A percentile compares a stretch with the other conserved stretches of the same genome.
Conservation (phyloP, 1,139 yeast genomes). For the Yamadazyma siamensis region DNA sequence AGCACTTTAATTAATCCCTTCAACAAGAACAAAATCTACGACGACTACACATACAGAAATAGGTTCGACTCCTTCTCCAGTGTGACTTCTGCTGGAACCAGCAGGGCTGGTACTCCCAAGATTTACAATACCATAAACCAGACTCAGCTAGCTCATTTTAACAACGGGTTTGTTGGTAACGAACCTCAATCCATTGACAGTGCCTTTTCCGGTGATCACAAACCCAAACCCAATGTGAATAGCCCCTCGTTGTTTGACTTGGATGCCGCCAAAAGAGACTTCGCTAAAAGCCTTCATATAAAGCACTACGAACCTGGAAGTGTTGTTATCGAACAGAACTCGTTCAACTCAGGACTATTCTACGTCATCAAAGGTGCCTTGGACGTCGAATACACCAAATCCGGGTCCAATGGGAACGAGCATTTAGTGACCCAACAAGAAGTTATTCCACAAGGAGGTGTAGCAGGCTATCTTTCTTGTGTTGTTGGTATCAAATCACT, state of each 20-base stretch:
- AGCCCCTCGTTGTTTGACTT: constrained; percentile 11
- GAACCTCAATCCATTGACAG: constrained; percentile 6
- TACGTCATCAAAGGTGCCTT: constrained; percentile 77
- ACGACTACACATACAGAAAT: constrained; percentile 17
- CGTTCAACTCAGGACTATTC: constrained; percentile 68
- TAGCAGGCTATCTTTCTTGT: constrained; percentile 85
- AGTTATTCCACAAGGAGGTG: constrained; percentile 70
- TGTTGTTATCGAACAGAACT: constrained; percentile 59
- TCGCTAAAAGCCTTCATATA: constrained; percentile 61
- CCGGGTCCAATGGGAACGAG: constrained; percentile 16
- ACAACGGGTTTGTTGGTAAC: constrained; percentile 4
- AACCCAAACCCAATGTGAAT: constrained; percentile 7
- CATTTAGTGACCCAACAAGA: constrained; percentile 34
- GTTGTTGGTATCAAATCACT: constrained; percentile 78
- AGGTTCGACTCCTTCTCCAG: constrained; percentile 20
- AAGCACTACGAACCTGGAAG: constrained; percentile 53
- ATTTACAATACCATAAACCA: constrained; percentile 29
- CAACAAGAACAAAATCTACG: constrained; percentile 17
- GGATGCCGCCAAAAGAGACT: constrained; percentile 49
- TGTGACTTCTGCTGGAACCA: constrained; percentile 12
- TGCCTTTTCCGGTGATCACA: constrained; percentile 6
- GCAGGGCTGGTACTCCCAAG: constrained; percentile 20
- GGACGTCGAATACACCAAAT: constrained; percentile 41
- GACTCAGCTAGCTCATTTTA: constrained; percentile 13
- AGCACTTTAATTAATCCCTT: constrained; percentile 8